Evolutionary conservation across 352 stramenopile species (phyloP).

Genomic region (Phytophthora ohioensis): DNA sequence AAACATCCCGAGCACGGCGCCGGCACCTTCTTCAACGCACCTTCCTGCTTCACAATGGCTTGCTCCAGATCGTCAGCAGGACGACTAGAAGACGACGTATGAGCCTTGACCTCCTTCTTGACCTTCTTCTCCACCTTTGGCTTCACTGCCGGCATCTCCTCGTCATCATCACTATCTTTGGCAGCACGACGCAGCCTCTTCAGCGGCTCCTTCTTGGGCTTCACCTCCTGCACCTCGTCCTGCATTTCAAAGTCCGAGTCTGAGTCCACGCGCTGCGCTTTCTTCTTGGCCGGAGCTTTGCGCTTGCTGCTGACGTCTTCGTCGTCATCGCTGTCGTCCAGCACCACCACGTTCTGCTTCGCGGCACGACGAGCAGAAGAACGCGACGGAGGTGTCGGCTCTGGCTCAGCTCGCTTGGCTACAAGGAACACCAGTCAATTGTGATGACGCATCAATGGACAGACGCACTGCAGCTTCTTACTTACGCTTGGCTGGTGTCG

Average conservation of each 20-base stretch:
- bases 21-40: slow-evolving; percentile 57
- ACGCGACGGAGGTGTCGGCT: slow-evolving; percentile 41
- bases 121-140: slow-evolving; percentile 13
- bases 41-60: slow-evolving; percentile 31
- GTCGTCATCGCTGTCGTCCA: slow-evolving; percentile 69
- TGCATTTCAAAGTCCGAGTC: slow-evolving; percentile 57
- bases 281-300: slow-evolving; percentile 42
- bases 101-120: slow-evolving; percentile 18
- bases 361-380: slow-evolving; percentile 23
- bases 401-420: slow-evolving; percentile 37
- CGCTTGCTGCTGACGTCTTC: slow-evolving; percentile 30
- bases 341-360: slow-evolving; percentile 59
- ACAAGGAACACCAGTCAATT: slow-evolving; percentile 10
- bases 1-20: slow-evolving; percentile 66
- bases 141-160: slow-evolving; percentile 36
- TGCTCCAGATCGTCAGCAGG: slow-evolving; percentile 13
- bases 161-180: slow-evolving; percentile 28
- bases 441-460: background rate
- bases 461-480: background rate
- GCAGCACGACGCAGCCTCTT: slow-evolving; percentile 25
- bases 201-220: slow-evolving; percentile 23
- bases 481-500: slow-evolving; percentile 41
- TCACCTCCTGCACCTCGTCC: slow-evolving; percentile 26
- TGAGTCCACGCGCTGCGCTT: slow-evolving; percentile 28
- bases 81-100: background rate